These are phyloP conservation scores for Poa pratensis DNA, from an alignment of 176 grass and related monocot species.

Conservation along the genomic window DNA sequence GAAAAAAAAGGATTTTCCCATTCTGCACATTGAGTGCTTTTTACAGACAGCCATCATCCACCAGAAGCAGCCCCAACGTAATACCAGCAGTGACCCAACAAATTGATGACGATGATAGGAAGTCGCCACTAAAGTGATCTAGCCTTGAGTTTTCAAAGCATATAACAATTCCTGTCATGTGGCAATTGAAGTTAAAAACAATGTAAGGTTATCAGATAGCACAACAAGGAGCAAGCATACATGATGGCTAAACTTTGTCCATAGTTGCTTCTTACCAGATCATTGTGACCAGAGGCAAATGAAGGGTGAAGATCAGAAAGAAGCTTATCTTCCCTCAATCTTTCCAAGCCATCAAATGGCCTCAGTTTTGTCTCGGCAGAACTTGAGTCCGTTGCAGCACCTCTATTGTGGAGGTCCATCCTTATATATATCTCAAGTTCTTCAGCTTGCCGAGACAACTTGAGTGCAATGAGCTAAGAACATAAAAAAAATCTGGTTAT, in stretches of 20 bases:
- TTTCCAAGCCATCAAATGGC: slow-evolving; percentile 50
- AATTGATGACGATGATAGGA: neutral
- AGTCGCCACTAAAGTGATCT: slow-evolving; percentile 35
- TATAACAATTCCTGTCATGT: slow-evolving; percentile 53
- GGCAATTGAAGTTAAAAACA: neutral
- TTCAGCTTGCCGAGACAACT: slow-evolving; percentile 54
- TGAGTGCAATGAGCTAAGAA: slow-evolving; percentile 64
- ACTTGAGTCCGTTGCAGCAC: slow-evolving; percentile 23
- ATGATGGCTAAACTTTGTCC: neutral
- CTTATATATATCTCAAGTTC: slow-evolving; percentile 67
- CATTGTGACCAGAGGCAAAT: slow-evolving; percentile 35
- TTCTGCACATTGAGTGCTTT: slow-evolving; percentile 37
- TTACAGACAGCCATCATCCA: slow-evolving; percentile 31
- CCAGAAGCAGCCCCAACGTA: slow-evolving; percentile 7
- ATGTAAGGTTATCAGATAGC: neutral
- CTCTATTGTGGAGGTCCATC: slow-evolving; percentile 27
- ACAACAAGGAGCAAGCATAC: slow-evolving; percentile 28
- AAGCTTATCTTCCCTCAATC: slow-evolving; percentile 53
- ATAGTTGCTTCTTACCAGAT: slow-evolving; percentile 53
- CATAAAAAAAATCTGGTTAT: slow-evolving; percentile 25
- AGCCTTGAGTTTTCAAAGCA: slow-evolving; percentile 53
- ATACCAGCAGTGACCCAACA: neutral
- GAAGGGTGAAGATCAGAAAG: slow-evolving; percentile 53
- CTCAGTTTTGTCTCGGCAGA: neutral
- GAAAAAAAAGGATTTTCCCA: neutral